phyloP scores from a whole-genome alignment of 371 early-diverging fungal genomes.

The Mucor racemosus region DNA sequence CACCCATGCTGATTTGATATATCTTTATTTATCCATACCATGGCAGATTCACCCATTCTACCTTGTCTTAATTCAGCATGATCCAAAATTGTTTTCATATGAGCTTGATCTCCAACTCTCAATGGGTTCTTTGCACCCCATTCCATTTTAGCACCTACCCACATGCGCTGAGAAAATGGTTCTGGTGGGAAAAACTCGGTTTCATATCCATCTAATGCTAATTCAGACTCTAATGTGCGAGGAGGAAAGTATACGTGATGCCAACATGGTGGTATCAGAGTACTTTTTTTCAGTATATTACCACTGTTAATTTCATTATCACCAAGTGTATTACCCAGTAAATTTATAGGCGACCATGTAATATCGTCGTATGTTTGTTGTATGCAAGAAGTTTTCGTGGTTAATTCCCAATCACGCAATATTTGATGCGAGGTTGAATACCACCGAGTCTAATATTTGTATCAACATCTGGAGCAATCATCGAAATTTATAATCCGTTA shows the following conservation, averaged over 20 bases:
- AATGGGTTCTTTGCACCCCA: slow-evolving; percentile 65
- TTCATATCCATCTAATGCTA: slow-evolving; percentile 84
- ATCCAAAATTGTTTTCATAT: slow-evolving; percentile 60
- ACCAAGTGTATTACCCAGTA: slow-evolving; percentile 40
- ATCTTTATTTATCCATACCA: slow-evolving; percentile 70
- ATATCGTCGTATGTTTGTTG: slow-evolving; percentile 25
- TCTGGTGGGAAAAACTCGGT: slow-evolving; percentile 74
- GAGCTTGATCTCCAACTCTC: slow-evolving; percentile 62
- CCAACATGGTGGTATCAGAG: slow-evolving; percentile 71
- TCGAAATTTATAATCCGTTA: not conserved
- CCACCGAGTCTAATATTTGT: not conserved
- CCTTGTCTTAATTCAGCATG: slow-evolving; percentile 57
- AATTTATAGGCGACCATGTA: slow-evolving; percentile 37
- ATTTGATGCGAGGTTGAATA: not conserved
- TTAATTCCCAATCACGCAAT: not conserved
- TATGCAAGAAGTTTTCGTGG: not conserved
- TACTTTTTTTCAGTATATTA: slow-evolving; percentile 34
- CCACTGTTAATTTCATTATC: slow-evolving; percentile 22
- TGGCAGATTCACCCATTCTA: slow-evolving; percentile 64
- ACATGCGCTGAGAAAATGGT: slow-evolving; percentile 81
- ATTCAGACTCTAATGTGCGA: slow-evolving; percentile 62
- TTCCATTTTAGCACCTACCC: slow-evolving; percentile 81
- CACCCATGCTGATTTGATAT: slow-evolving; percentile 67
- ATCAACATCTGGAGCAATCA: not conserved
- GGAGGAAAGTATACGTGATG: slow-evolving; percentile 84